A percentile compares a stretch with the other conserved stretches of the same genome.
These are phyloP conservation scores for Cucurbita moschata DNA, from an alignment of 306 rosid species.

Conservation along the genomic window DNA sequence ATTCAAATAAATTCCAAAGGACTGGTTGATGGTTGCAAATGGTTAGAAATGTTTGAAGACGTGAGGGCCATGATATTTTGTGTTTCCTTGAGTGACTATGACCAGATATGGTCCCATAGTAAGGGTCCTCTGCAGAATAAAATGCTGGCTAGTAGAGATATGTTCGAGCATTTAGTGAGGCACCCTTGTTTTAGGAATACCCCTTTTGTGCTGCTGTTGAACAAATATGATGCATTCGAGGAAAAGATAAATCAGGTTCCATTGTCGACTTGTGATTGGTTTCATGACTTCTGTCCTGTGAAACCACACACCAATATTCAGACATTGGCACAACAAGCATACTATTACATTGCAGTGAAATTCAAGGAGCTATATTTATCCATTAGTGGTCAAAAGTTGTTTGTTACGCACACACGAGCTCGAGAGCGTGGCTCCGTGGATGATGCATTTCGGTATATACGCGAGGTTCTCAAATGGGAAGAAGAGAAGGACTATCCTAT, in stretches of 20 bases:
- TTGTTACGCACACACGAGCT: conserved; percentile 54
- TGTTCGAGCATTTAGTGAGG: conserved; percentile 61
- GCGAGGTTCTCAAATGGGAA: conserved; percentile 79
- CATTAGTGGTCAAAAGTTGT: conserved; percentile 50
- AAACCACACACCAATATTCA: conserved; percentile 49
- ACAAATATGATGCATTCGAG: conserved; percentile 69
- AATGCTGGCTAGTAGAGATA: conserved; percentile 59
- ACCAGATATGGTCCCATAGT: conserved; percentile 46
- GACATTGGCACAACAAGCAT: conserved; percentile 67
- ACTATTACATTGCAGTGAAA: conserved; percentile 57
- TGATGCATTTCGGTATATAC: conserved; percentile 54
- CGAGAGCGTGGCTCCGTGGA: conserved; percentile 55
- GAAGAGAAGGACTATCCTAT: conserved; percentile 59
- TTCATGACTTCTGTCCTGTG: conserved; percentile 59
- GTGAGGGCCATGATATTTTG: conserved; percentile 66
- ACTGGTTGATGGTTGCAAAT: conserved; percentile 67
- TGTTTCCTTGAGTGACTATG: conserved; percentile 68
- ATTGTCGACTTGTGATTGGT: conserved; percentile 73
- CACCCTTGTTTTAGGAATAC: conserved; percentile 62
- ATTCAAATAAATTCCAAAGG: conserved; percentile 69
- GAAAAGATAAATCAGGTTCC: conserved; percentile 55
- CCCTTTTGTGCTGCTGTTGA: conserved; percentile 61
- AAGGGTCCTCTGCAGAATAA: conserved; percentile 39
- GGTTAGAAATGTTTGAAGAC: conserved; percentile 90
- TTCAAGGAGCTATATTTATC: conserved; percentile 67